Percentiles rank a stretch among this genome's conserved stretches.
Evolutionary conservation across 257 asterid species (phyloP).

Genomic region (Nicotiana obtusifolia): DNA sequence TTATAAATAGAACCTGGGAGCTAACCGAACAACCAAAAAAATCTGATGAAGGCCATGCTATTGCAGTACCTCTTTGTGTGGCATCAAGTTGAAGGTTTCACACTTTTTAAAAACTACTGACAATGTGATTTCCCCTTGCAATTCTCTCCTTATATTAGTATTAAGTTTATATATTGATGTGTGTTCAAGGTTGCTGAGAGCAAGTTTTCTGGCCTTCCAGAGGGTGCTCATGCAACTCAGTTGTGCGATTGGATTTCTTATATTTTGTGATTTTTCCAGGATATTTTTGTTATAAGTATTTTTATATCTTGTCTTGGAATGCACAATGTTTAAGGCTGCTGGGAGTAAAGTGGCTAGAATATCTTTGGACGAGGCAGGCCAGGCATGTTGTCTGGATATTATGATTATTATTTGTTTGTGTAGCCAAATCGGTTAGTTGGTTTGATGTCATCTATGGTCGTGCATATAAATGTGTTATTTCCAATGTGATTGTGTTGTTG

Average conservation of each 20-base stretch:
- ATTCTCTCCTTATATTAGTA: background rate
- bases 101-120: background rate
- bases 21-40: background rate
- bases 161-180: background rate
- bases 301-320: background rate
- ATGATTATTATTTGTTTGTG: background rate
- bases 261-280: background rate
- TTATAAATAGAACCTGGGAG: background rate
- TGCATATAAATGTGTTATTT: no score
- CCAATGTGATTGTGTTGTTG: background rate
- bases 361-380: slow-evolving; percentile 8
- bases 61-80: no score
- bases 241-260: background rate
- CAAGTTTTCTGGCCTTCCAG: slow-evolving; percentile 12
- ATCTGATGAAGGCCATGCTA: background rate
- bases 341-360: slow-evolving; percentile 14
- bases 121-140: background rate
- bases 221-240: slow-evolving; percentile 16
- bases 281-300: background rate
- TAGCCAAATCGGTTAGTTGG: background rate
- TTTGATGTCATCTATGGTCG: background rate
- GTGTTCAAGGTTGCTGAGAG: slow-evolving; percentile 12
- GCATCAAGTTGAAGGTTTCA: no score
- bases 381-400: slow-evolving; percentile 14
- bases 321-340: slow-evolving; percentile 9